Base-by-base conservation (phyloP, 805 yeast genomes). In the Yamadazyma sp. region DNA sequence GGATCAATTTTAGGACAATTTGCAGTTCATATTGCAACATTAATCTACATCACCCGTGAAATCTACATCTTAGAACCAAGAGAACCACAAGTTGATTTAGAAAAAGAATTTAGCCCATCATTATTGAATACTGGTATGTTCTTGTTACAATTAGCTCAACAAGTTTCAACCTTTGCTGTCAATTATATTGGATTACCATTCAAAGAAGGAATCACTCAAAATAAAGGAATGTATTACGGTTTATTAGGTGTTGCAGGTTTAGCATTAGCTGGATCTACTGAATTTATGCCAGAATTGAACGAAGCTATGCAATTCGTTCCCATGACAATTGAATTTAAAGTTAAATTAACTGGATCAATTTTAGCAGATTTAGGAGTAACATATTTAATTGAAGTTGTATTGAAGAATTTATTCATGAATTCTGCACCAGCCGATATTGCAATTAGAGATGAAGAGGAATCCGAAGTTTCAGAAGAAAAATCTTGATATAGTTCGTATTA, bases 101-200 rank as follows among this genome's bases (percentile, higher is more conserved):
- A 93, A 55, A 88, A 87, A 58, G 80, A 74, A 47, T 93, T 93
- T 53, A 59, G 69, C 35, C 98, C 98, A 30, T 87, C 97, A 3
- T 71, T 93, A 55, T 76, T 93, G 58, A 93, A 93, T 67, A 91
- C 98, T 25, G 97, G 96, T 52, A 89, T 93, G 71, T 93, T 89
- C 65, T 73, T 93, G 58, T 75, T 93, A 38, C 97, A 89, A 62
- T 74, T 93, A 52, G 91, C 95, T 13, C 98, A 93, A 69, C 96
- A 93, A 62, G 95, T 93, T 35, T 86, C 97, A 11, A 93, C 98
- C 0, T 93, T 89, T 70, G 96, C 96, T 14, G 96, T 93, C 39
- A 93, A 93, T 66, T 93, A 93, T 63, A 95, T 87, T 68, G 98
- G 98, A 36, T 80, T 84, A 49, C 98, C 98, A 37, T 93, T 93